Base-by-base conservation (phyloP, 2,329 filamentous ascomycete species). In the Trichoderma simmonsii region DNA sequence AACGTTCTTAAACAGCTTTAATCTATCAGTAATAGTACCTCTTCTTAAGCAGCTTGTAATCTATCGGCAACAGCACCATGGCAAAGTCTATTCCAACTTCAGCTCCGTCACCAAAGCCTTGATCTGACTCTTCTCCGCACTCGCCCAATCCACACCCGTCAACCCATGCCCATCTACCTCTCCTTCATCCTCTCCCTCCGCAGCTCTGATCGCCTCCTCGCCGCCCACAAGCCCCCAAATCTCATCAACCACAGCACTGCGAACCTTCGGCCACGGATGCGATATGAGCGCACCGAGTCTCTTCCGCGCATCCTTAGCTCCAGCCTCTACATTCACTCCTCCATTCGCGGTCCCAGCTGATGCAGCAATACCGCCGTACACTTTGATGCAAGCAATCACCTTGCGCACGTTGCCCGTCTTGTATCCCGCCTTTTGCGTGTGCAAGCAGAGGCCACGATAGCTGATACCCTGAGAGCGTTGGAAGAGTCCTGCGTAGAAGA, bases 331-430 rank as follows among this genome's bases (percentile, higher is more conserved):
- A 39, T 67, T 62, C 32, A 70, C 71, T 12, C 59, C 75, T 11
- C 39, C 75, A 61, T 83, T 77, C 2, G 80, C 79, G 4, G 89
- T 88, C 24, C 48, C 75, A 14, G 59, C 75, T 63, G 83, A 77
- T 1, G 80, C 80, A 4, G 89, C 89, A 30, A 97, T 82, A 0
- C 89, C 90, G 3, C 90, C 88, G 81, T 98, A 98, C 14, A 96
- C 88, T 77, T 91, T 92, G 73, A 97, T 84, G 26, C 93, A 93
- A 0, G 93, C 92, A 78, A 93, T 89, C 1, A 98, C 86, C 80
- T 96, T 95, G 65, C 91, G 88, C 57, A 97, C 88, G 79, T 93
- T 96, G 24, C 91, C 90, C 1, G 92, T 92, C 82, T 95, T 95
- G 83, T 92, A 95, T 74, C 95, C 92, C 0, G 92, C 88, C 80